Conservation (phyloP, 768 basidiomycete genomes). For the Russula griseocarnosa region DNA sequence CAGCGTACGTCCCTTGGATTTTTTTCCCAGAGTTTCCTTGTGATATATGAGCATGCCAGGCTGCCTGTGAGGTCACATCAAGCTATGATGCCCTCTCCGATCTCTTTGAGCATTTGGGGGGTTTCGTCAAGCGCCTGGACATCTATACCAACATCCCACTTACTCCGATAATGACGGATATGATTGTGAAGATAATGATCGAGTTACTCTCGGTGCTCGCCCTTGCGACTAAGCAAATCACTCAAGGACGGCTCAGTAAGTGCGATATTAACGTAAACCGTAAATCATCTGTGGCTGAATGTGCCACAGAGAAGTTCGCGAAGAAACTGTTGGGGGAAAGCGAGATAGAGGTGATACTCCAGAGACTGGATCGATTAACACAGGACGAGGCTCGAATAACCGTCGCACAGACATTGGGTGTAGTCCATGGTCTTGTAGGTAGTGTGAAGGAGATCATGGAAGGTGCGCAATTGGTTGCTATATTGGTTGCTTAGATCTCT, state of each 20-base stretch:
- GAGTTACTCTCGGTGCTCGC: slow-evolving; percentile 13
- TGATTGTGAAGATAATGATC: slow-evolving; percentile 2
- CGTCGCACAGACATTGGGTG: neutral
- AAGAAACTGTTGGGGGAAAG: slow-evolving; percentile 13
- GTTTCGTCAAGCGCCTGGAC: slow-evolving; percentile 6
- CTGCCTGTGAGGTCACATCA: neutral
- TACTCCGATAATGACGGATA: neutral
- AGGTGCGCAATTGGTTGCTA: neutral
- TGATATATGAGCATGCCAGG: neutral
- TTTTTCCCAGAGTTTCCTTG: no score
- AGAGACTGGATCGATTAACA: slow-evolving; percentile 9
- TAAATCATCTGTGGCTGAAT: neutral
- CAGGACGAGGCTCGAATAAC: slow-evolving; percentile 4
- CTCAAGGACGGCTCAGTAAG: slow-evolving; percentile 13
- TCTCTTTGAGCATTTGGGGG: slow-evolving; percentile 3
- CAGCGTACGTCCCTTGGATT: no score
- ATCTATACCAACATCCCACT: neutral
- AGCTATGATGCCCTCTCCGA: slow-evolving; percentile 9
- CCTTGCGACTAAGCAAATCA: slow-evolving; percentile 13
- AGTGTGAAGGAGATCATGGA: neutral
- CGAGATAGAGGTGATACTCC: neutral
- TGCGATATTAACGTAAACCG: no score
- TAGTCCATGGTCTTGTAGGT: neutral
- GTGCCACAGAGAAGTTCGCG: neutral
- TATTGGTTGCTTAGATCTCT: neutral